Conservation (phyloP, 78 protist species). For the Pigoraptor vietnamica region DNA sequence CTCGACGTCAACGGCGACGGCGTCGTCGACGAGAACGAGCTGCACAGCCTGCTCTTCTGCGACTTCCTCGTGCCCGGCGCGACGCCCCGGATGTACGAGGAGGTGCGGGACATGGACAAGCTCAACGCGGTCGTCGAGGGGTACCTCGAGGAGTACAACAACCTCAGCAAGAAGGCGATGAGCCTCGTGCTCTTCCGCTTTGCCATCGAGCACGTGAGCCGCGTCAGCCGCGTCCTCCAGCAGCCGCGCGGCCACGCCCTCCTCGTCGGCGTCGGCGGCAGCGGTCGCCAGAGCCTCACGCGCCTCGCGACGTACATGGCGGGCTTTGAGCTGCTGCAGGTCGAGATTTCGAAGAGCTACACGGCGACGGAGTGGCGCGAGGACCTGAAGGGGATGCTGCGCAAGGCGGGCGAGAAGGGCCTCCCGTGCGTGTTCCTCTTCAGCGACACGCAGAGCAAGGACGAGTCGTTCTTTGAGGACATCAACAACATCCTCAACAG, state of each 20-base stretch:
- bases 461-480: slow-evolving; percentile 82
- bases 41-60: slow-evolving; percentile 39
- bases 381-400: slow-evolving; percentile 50
- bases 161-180: slow-evolving; percentile 26
- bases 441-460: slow-evolving; percentile 82
- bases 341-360: slow-evolving; percentile 63
- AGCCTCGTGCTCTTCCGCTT: slow-evolving; percentile 72
- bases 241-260: slow-evolving; percentile 83
- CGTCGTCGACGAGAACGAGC: slow-evolving; percentile 70
- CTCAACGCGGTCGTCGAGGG: slow-evolving; percentile 32
- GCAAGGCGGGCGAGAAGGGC: slow-evolving; percentile 58
- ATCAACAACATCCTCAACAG: slow-evolving; percentile 72
- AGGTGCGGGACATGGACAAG: slow-evolving; percentile 33
- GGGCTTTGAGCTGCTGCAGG: slow-evolving; percentile 41
- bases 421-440: slow-evolving; percentile 68
- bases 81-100: slow-evolving; percentile 35
- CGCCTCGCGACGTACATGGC: slow-evolving; percentile 78
- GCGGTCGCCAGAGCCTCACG: slow-evolving; percentile 82
- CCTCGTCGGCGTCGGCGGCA: slow-evolving; percentile 92
- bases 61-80: slow-evolving; percentile 44
- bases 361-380: slow-evolving; percentile 70
- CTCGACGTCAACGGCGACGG: slow-evolving; percentile 23
- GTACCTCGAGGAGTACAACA: slow-evolving; percentile 69
- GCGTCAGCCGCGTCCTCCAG: slow-evolving; percentile 78
- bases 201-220: slow-evolving; percentile 73